Percentiles rank a stretch among this genome's conserved stretches.
Evolutionary conservation across 2,329 filamentous ascomycete species (phyloP).

Genomic region (Aureobasidium vineae): DNA sequence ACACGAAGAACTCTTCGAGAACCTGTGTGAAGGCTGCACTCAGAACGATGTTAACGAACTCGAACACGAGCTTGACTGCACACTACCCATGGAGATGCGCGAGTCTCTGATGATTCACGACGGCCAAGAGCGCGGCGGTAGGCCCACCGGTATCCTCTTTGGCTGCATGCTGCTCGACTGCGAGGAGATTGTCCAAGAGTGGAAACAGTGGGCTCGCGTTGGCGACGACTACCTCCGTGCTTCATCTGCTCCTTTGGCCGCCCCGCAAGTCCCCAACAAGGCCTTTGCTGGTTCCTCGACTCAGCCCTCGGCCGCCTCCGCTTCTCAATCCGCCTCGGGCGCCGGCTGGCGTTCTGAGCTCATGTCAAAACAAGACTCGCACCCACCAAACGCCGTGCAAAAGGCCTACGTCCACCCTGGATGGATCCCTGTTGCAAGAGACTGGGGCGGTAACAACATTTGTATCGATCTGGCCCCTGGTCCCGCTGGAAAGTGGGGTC

Average conservation of each 20-base stretch:
- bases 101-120: slow-evolving; percentile 90
- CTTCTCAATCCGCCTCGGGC: slow-evolving; percentile 39
- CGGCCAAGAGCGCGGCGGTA: slow-evolving; percentile 92
- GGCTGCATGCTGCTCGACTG: slow-evolving; percentile 94
- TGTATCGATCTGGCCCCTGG: slow-evolving; percentile 91
- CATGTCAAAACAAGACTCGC: slow-evolving; percentile 77
- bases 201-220: slow-evolving; percentile 92
- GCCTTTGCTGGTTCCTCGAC: slow-evolving; percentile 64
- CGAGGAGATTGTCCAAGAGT: slow-evolving; percentile 97
- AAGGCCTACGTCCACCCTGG: slow-evolving; percentile 90
- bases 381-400: slow-evolving; percentile 82
- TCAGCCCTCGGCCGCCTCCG: slow-evolving; percentile 64
- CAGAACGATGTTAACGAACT: slow-evolving; percentile 95
- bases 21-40: slow-evolving; percentile 88
- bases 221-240: slow-evolving; percentile 75
- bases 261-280: slow-evolving; percentile 67
- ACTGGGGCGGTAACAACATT: slow-evolving; percentile 98
- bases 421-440: slow-evolving; percentile 94
- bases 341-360: slow-evolving; percentile 76
- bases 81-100: slow-evolving; percentile 86
- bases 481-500: slow-evolving; percentile 87
- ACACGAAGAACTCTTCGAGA: slow-evolving; percentile 91
- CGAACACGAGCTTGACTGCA: slow-evolving; percentile 93
- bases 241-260: slow-evolving; percentile 46
- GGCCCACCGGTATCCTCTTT: slow-evolving; percentile 89